phyloP scores from a whole-genome alignment of 1,284 basidiomycete species.

The Tausonia pullulans region DNA sequence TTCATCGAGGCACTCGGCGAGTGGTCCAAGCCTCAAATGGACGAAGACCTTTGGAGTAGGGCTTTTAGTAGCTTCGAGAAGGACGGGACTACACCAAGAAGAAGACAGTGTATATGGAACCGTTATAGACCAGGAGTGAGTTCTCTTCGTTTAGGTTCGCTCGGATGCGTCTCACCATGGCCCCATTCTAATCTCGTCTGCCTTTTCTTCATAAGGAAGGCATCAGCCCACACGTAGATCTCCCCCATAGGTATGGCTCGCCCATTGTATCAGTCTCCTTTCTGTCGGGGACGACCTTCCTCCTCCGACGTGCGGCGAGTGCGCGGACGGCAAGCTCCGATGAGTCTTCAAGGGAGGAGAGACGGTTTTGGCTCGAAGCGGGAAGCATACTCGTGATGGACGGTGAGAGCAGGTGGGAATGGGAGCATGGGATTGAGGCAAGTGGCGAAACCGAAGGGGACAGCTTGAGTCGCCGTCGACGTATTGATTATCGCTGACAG shows the following conservation, averaged over 20 bases:
- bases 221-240: conserved; percentile 37
- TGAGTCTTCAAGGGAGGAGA: background rate
- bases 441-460: background rate
- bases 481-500: background rate
- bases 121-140: conserved; percentile 33
- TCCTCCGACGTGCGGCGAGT: background rate
- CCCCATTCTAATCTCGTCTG: background rate
- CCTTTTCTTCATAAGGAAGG: conserved; percentile 23
- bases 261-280: conserved; percentile 12
- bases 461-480: background rate
- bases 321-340: background rate
- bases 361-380: conserved; percentile 34
- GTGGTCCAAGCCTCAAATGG: too few species aligned
- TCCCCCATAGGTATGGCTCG: conserved; percentile 33
- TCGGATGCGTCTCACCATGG: background rate
- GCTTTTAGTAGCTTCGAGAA: too few species aligned
- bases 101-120: conserved; percentile 32
- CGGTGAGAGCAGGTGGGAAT: conserved; percentile 36
- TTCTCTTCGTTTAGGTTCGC: background rate
- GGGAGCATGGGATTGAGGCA: conserved; percentile 37
- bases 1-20: too few species aligned
- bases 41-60: too few species aligned
- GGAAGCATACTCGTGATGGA: conserved; percentile 33
- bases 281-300: conserved; percentile 5
- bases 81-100: too few species aligned